Conservation (phyloP, 2,329 filamentous ascomycete genomes). For the Aspergillus sp. region DNA sequence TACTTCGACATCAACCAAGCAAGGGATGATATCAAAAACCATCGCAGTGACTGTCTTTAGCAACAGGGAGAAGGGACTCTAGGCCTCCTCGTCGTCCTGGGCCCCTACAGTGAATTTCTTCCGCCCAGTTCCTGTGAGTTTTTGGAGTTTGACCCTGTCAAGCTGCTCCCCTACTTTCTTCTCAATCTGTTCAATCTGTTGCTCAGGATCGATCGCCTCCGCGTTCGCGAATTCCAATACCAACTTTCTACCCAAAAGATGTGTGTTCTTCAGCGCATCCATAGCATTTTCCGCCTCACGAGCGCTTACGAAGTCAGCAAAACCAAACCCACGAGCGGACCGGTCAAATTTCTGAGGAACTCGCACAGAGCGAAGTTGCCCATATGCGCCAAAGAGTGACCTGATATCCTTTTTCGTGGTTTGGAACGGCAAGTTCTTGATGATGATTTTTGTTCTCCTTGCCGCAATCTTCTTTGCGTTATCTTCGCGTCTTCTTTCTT, state of each 20-base stretch:
- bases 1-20: slow-evolving; percentile 21
- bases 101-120: slow-evolving; percentile 82
- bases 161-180: slow-evolving; percentile 88
- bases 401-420: slow-evolving; percentile 88
- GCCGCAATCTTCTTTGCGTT: slow-evolving; percentile 72
- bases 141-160: slow-evolving; percentile 85
- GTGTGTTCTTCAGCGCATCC: slow-evolving; percentile 85
- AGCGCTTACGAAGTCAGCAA: slow-evolving; percentile 89
- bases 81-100: slow-evolving; percentile 58
- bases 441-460: slow-evolving; percentile 83
- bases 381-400: slow-evolving; percentile 80
- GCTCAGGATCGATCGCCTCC: slow-evolving; percentile 86
- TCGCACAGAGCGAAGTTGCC: slow-evolving; percentile 84
- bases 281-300: slow-evolving; percentile 88
- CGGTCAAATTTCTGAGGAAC: slow-evolving; percentile 94
- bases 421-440: slow-evolving; percentile 98
- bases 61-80: slow-evolving; percentile 26
- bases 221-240: slow-evolving; percentile 89
- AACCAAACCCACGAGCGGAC: slow-evolving; percentile 86
- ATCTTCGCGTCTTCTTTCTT: slow-evolving; percentile 79
- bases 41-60: slow-evolving; percentile 21
- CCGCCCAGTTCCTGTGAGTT: slow-evolving; percentile 74
- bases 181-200: slow-evolving; percentile 95
- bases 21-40: slow-evolving; percentile 26
- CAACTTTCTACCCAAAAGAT: slow-evolving; percentile 82